Percentiles rank a stretch among this genome's conserved stretches.
phyloP scores from a whole-genome alignment of 371 early-diverging fungal species.

The Rhizopus delemar region DNA sequence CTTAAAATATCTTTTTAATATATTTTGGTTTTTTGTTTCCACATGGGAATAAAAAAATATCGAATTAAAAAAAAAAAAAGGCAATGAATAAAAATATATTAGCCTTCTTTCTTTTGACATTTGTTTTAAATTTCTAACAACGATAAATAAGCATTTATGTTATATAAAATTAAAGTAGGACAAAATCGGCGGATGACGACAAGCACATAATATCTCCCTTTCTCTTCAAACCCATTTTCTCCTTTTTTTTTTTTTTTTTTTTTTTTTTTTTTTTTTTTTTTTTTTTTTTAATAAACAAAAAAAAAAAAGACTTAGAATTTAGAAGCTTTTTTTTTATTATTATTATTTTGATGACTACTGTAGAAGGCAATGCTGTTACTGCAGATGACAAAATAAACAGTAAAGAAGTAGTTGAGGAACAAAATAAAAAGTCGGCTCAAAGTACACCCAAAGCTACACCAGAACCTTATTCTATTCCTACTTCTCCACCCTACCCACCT shows the following conservation, averaged over 20 bases:
- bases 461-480: constrained; percentile 37
- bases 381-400: constrained; percentile 6
- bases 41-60: neutral
- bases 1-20: too few species aligned
- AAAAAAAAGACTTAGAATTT: constrained; percentile 1
- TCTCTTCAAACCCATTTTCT: constrained; percentile 9
- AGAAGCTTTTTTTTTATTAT: constrained; percentile 4
- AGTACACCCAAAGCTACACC: constrained; percentile 16
- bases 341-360: constrained; percentile 14
- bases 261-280: constrained; percentile 12
- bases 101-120: neutral
- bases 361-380: constrained; percentile 7
- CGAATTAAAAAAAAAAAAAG: neutral
- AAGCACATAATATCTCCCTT: neutral
- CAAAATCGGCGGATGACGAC: constrained; percentile 22
- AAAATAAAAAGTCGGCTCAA: constrained; percentile 1
- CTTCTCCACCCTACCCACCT: constrained; percentile 41
- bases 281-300: constrained; percentile 4
- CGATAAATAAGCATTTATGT: constrained; percentile 6
- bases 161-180: constrained; percentile 7
- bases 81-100: neutral
- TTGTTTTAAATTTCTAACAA: neutral
- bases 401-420: constrained; percentile 6
- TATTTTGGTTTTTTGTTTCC: too few species aligned
- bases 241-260: constrained; percentile 14